A percentile compares a stretch with the other conserved stretches of the same genome.
Conservation (phyloP, 192 early-diverging fungal genomes). For the Coemansia umbellata region DNA sequence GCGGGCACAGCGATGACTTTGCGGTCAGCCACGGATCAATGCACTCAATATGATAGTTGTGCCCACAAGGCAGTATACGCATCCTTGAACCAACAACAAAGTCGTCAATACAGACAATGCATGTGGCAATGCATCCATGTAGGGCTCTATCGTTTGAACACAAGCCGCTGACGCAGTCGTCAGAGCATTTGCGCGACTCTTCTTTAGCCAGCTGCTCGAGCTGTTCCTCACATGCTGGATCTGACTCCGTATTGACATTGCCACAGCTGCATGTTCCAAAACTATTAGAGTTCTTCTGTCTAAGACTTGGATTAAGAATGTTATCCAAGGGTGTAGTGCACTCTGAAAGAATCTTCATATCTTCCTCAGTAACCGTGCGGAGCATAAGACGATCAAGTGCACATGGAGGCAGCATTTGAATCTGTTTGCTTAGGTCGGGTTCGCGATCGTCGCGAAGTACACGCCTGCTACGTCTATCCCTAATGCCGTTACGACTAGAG, state of each 20-base stretch:
- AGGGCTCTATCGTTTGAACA: neutral
- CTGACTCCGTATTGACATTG: neutral
- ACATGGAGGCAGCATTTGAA: conserved; percentile 39
- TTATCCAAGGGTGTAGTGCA: conserved; percentile 40
- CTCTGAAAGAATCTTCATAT: conserved; percentile 29
- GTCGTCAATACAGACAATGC: conserved; percentile 53
- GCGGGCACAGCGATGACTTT: conserved; percentile 50
- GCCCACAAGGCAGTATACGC: conserved; percentile 52
- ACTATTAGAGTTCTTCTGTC: conserved; percentile 5
- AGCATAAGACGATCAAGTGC: conserved; percentile 41
- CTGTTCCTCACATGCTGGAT: neutral
- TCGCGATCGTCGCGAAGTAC: neutral
- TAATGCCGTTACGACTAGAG: conserved; percentile 10
- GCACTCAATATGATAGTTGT: conserved; percentile 56
- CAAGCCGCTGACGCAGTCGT: neutral
- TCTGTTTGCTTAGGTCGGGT: conserved; percentile 13
- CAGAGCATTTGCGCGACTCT: neutral
- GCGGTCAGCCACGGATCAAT: conserved; percentile 55
- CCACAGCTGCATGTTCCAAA: neutral
- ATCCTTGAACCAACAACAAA: conserved; percentile 46
- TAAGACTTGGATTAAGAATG: conserved; percentile 26
- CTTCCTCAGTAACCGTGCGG: conserved; percentile 31
- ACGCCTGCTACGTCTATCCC: conserved; percentile 3
- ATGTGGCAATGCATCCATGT: conserved; percentile 45
- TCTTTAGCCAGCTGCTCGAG: neutral